phyloP scores from a whole-genome alignment of 2,329 filamentous ascomycete genomes.

The Byssothecium circinans region DNA sequence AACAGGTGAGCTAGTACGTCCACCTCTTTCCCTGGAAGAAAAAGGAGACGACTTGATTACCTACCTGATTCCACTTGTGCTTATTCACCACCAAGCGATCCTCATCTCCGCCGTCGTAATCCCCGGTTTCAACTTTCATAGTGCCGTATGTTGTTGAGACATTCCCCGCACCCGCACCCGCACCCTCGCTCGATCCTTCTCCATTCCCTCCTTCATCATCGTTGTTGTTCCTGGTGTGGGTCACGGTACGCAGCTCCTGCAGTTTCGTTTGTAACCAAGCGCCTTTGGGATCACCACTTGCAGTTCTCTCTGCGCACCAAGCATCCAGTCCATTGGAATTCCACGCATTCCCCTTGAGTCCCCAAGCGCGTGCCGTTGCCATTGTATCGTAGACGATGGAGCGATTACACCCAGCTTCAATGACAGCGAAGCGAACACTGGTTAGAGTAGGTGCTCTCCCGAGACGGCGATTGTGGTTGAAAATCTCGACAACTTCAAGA shows the following conservation, averaged over 20 bases:
- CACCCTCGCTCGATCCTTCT: not conserved
- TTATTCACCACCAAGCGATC: conserved; percentile 21
- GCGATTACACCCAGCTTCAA: conserved; percentile 32
- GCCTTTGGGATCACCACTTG: conserved; percentile 25
- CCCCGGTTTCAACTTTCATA: conserved; percentile 15
- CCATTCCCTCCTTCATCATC: not conserved
- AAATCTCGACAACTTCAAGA: conserved; percentile 37
- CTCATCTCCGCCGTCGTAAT: conserved; percentile 21
- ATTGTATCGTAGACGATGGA: conserved; percentile 38
- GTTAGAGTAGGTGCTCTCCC: conserved; percentile 27
- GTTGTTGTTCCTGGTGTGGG: not conserved
- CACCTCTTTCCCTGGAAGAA: not conserved
- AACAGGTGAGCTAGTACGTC: too few species aligned
- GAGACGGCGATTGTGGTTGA: conserved; percentile 37
- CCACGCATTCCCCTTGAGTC: conserved; percentile 12
- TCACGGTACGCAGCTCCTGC: conserved; percentile 13
- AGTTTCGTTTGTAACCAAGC: conserved; percentile 32
- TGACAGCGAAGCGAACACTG: conserved; percentile 29
- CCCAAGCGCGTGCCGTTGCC: conserved; percentile 22
- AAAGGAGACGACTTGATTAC: conserved; percentile 5
- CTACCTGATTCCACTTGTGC: conserved; percentile 34
- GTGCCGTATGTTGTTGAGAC: conserved; percentile 2
- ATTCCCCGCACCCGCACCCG: not conserved
- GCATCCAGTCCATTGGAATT: conserved; percentile 20
- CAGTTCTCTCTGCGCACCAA: conserved; percentile 31